Base-by-base conservation (phyloP, 2,329 filamentous ascomycete genomes). In the Setomelanomma holmii region DNA sequence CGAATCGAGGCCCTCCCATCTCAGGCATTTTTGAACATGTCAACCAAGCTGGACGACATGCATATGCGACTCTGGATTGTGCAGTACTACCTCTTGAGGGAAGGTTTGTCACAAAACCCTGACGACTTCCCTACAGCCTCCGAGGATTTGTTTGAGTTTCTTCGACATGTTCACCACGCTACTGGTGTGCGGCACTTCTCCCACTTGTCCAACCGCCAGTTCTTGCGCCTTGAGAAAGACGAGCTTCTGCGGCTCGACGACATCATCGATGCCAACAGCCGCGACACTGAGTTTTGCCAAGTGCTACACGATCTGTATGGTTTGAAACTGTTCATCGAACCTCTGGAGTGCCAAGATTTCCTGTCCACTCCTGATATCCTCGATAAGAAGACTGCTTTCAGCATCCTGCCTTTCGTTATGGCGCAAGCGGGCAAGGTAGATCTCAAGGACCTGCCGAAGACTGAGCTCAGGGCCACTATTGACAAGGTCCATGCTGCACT, bases 401-500 rank as follows among this genome's bases (percentile, higher is more conserved):
- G 89, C 58, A 83, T 97, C 41, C 86, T 96, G 10, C 90, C 96
- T 56, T 90, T 93, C 67, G 85, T 98, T 33, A 88, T 96, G 67
- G 80, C 85, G 30, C 86, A 97, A 51, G 91, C 91, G 2, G 88
- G 88, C 43, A 87, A 89, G 55, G 88, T 97, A 80, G 88, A 90
- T 19, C 89, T 96, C 78, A 96, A 93, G 66, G 95, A 98, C 60
- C 78, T 98, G 16, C 85, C 92, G 14, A 98, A 96, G 72, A 95
- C 92, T 14, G 91, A 98, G 49, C 80, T 99, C 47, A 96, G 93
- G 71, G 86, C 83, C 14, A 91, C 92, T 0, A 95, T 99, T 52
- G 95, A 99, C 53, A 92, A 93, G 62, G 91, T 99, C 76, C 93
- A 98, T 71, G 87, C 91, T 61, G 88, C 90, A 4, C 88, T 98